Evolutionary conservation across 345 rosid genomes (phyloP), one percentile per base, ranked within the genome.

Genomic region (Camelina hispida): DNA sequence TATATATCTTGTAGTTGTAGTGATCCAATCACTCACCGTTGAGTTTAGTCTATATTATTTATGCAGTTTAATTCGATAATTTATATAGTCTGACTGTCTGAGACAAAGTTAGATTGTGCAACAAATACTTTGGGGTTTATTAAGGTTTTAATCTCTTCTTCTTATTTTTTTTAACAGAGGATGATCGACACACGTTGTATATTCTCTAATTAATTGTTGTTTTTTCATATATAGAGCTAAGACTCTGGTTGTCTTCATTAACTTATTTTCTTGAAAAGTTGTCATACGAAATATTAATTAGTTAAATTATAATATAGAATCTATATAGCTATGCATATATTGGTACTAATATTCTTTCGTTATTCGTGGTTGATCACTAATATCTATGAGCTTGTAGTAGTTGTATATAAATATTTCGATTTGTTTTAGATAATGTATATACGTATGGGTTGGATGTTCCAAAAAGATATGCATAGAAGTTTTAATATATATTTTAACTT

Each of bases 231-330:
- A 66, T 5, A 66, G 2, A 23, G 23, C 10, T 54, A 14, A 10
- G 47, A 42, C 10, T 30, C 51, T 60, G 18, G 74, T 22, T 75
- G 68, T 53, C 51, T 63, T 47, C 8, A 28, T 63, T 56, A 55
- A 7, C 46, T 57, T 71, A 37, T 57, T 47, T 20, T 48, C 35
- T 63, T 55, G 43, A 37, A 70, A 53, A 77, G 80, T 77, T 77
- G 76, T 71, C 80, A 55, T 25, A 68, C 4, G 37, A 37, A 17
- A 38, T 50, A 23, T 47, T 25, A 2, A 34, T 8, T 32, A 16
- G 2, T 23, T 23, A 25, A 25, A 3, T 28, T 32, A 59, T 59
- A 50, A 11, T 34, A 10, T 23, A 6, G 9, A 52, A 66, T 23
- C 23, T 23, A 10, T 20, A 25, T 66, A 67, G 22, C 60, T 68